Evolutionary conservation across 2,329 filamentous ascomycete species (phyloP), one percentile per base, ranked within the genome.

Genomic region (Escovopsis sp.): DNA sequence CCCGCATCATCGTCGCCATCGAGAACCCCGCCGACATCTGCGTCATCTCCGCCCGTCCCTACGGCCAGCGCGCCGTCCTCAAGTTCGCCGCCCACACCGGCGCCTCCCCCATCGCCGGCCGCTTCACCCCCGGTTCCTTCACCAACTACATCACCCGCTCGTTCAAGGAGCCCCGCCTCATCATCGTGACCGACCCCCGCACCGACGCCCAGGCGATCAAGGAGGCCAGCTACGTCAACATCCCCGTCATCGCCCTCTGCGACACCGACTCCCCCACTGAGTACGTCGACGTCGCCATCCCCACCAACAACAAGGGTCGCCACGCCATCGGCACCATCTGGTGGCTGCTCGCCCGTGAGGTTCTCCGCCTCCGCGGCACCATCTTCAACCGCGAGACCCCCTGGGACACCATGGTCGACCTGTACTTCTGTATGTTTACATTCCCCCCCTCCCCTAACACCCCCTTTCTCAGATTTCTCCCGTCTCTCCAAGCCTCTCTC

Each of bases 111-210:
- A 98, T 98, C 63, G 93, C 91, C 62, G 91, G 91, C 74, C 91
- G 91, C 68, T 98, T 98, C 84, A 98, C 91, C 65, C 91, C 91
- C 67, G 91, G 91, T 84, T 94, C 89, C 71, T 98, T 98, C 83
- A 98, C 91, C 79, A 98, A 98, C 81, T 98, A 98, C 84, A 98
- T 98, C 83, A 98, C 93, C 70, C 89, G 91, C 64, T 96, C 91
- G 53, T 98, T 98, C 87, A 95, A 95, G 82, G 91, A 98, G 78
- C 91, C 91, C 65, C 93, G 93, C 70, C 79, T 98, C 64, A 96
- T 98, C 71, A 81, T 98, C 67, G 91, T 98, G 63, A 98, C 91
- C 72, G 91, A 98, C 70, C 91, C 91, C 60, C 89, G 93, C 72
- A 98, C 93, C 75, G 91, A 98, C 63, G 86, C 91, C 66, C 91